These are phyloP conservation scores for Populus tremula DNA, from an alignment of 345 rosid genomes.

Conservation along the genomic window DNA sequence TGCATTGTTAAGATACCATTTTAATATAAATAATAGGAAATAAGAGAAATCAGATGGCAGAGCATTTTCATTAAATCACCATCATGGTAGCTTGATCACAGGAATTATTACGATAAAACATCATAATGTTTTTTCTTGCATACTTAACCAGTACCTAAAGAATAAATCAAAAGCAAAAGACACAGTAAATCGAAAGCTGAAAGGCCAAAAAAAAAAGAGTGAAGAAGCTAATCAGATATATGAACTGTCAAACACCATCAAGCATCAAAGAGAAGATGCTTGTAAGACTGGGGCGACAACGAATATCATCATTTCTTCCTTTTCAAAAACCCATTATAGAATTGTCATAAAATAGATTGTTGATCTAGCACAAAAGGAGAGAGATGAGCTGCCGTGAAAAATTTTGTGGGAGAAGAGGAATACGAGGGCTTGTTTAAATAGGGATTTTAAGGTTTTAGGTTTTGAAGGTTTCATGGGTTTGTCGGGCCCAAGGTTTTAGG, in stretches of 20 bases:
- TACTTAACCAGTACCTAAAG: too few species aligned
- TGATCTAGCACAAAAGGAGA: not conserved
- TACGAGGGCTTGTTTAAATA: not conserved
- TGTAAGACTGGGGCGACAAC: constrained; percentile 28
- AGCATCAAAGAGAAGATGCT: constrained; percentile 14
- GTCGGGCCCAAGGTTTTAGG: not conserved
- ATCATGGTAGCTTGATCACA: constrained; percentile 9
- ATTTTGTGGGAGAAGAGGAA: not conserved
- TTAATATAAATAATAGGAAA: not conserved
- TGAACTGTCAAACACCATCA: constrained; percentile 16
- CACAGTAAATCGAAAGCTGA: not conserved
- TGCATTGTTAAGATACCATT: not conserved
- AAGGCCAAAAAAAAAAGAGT: not conserved
- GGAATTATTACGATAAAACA: constrained; percentile 1
- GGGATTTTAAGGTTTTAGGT: constrained; percentile 5
- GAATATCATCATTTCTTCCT: constrained; percentile 9
- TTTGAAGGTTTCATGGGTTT: not conserved
- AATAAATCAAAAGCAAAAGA: too few species aligned
- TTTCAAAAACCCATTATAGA: not conserved
- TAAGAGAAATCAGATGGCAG: constrained; percentile 20
- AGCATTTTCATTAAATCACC: constrained; percentile 15
- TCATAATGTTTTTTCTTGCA: constrained; percentile 12
- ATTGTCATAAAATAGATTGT: not conserved
- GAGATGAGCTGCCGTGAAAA: not conserved
- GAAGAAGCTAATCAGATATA: constrained; percentile 7